phyloP scores from a whole-genome alignment of 148 eudicot genomes.

The Vaccinium macrocarpon region DNA sequence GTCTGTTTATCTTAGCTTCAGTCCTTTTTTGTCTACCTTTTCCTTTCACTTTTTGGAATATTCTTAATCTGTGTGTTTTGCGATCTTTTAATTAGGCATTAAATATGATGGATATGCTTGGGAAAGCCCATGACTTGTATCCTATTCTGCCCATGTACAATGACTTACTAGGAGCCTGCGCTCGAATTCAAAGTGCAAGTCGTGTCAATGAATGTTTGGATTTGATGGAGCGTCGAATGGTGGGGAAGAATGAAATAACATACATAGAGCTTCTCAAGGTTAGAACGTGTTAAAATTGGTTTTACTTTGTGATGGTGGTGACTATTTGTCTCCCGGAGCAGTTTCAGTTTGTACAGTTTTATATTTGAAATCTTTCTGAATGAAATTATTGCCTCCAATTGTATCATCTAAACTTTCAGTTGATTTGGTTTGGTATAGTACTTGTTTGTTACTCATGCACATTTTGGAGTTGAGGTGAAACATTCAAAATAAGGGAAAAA shows the following conservation, averaged over 20 bases:
- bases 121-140: slow-evolving; percentile 41
- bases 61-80: slow-evolving; percentile 4
- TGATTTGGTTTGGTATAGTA: not conserved
- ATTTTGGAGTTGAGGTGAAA: not conserved
- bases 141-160: slow-evolving; percentile 57
- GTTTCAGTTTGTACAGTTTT: not conserved
- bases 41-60: not conserved
- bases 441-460: not conserved
- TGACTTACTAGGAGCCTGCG: slow-evolving; percentile 51
- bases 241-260: slow-evolving; percentile 70
- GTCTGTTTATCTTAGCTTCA: not conserved
- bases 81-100: slow-evolving; percentile 53
- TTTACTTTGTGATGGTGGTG: not conserved
- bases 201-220: slow-evolving; percentile 62
- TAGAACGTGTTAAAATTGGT: slow-evolving; percentile 8
- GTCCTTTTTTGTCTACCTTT: not conserved
- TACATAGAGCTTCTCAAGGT: slow-evolving; percentile 81
- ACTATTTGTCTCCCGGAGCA: slow-evolving; percentile 1
- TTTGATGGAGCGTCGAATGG: slow-evolving; percentile 64
- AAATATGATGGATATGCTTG: slow-evolving; percentile 42
- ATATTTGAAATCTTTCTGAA: not conserved
- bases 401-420: not conserved
- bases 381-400: not conserved
- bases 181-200: slow-evolving; percentile 34
- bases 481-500: not conserved